These are phyloP conservation scores for Leccinum colubrinum DNA, from an alignment of 1,284 basidiomycete species.

Conservation along the genomic window DNA sequence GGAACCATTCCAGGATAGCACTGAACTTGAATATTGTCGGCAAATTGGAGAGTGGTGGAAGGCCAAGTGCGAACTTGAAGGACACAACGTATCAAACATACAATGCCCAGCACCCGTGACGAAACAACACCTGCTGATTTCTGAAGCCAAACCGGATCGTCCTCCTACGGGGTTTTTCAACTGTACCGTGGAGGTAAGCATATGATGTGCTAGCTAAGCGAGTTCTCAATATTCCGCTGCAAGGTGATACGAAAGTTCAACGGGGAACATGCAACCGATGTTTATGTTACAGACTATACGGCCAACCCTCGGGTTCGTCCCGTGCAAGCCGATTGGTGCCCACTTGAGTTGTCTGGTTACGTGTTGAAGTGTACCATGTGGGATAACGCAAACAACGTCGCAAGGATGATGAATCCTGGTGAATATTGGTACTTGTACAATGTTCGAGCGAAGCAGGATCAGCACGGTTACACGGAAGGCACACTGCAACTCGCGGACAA, in stretches of 20 bases:
- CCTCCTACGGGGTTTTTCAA: slow-evolving; percentile 58
- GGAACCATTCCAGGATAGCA: slow-evolving; percentile 22
- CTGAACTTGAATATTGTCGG: slow-evolving; percentile 37
- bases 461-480: slow-evolving; percentile 48
- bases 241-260: slow-evolving; percentile 49
- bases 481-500: slow-evolving; percentile 48
- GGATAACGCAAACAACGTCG: slow-evolving; percentile 44
- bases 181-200: slow-evolving; percentile 62
- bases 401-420: slow-evolving; percentile 44
- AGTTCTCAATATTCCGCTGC: background rate
- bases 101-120: slow-evolving; percentile 4
- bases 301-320: slow-evolving; percentile 34
- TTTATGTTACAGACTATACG: slow-evolving; percentile 75
- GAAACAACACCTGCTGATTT: slow-evolving; percentile 49
- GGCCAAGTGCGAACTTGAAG: slow-evolving; percentile 27
- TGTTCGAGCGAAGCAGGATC: slow-evolving; percentile 41
- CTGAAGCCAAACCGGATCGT: slow-evolving; percentile 45
- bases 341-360: slow-evolving; percentile 39
- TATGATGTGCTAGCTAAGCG: background rate
- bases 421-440: slow-evolving; percentile 59
- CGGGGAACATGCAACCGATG: slow-evolving; percentile 37
- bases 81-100: slow-evolving; percentile 10
- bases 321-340: slow-evolving; percentile 46
- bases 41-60: slow-evolving; percentile 56
- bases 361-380: slow-evolving; percentile 59